Conservation (phyloP, 768 basidiomycete species). For the Auriscalpium vulgare region DNA sequence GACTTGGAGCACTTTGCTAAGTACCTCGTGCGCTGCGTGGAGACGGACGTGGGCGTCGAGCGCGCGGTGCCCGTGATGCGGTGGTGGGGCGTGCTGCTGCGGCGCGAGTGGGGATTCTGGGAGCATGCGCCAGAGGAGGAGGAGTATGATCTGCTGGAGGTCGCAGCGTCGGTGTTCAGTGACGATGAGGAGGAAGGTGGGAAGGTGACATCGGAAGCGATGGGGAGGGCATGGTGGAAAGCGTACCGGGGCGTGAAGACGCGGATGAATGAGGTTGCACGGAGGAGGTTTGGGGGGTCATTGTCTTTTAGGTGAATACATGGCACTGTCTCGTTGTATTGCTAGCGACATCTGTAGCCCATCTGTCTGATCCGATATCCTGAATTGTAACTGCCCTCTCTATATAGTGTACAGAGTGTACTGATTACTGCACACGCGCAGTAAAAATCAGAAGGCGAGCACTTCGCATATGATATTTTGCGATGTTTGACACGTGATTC, state of each 20-base stretch:
- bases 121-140: conserved; percentile 31
- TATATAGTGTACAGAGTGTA: no score
- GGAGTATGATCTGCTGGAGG: background rate
- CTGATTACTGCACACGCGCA: no score
- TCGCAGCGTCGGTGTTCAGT: no score
- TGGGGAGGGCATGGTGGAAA: conserved; percentile 77
- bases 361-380: no score
- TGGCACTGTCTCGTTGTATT: no score
- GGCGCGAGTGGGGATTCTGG: conserved; percentile 52
- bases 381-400: no score
- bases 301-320: conserved; percentile 46
- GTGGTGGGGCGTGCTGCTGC: conserved; percentile 75
- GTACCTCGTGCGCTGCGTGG: conserved; percentile 63
- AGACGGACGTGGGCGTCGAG: conserved; percentile 65
- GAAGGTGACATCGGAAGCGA: conserved; percentile 27
- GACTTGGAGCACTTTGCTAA: conserved; percentile 72
- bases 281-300: conserved; percentile 65
- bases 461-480: no score
- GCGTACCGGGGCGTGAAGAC: conserved; percentile 64
- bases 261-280: conserved; percentile 55
- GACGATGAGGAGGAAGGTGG: conserved; percentile 23
- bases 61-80: conserved; percentile 62
- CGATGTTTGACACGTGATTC: no score
- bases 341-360: no score
- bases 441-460: no score